Conservation (phyloP, 2,329 filamentous ascomycete genomes). For the Fusarium penzigii region DNA sequence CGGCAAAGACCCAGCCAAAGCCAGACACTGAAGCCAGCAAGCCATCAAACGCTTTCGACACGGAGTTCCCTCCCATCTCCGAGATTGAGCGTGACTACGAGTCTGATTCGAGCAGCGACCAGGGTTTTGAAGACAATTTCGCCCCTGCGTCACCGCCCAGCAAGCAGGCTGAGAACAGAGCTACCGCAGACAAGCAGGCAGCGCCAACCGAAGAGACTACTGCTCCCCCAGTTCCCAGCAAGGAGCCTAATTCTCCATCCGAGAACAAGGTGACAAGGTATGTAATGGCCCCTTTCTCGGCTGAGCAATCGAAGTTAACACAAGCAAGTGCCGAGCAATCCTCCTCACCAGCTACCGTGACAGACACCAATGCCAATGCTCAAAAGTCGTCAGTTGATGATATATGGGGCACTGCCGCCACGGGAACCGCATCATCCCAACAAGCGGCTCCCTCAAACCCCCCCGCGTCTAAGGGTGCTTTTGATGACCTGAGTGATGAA, state of each 20-base stretch:
- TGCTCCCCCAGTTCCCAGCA: constrained; percentile 24
- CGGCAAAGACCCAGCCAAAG: constrained; percentile 50
- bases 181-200: constrained; percentile 18
- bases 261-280: constrained; percentile 30
- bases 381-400: constrained; percentile 41
- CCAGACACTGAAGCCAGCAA: constrained; percentile 44
- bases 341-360: constrained; percentile 30
- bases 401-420: constrained; percentile 42
- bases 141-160: constrained; percentile 59
- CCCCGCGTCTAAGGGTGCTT: constrained; percentile 50
- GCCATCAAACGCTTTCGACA: constrained; percentile 57
- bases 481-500: constrained; percentile 77
- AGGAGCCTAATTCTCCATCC: constrained; percentile 20
- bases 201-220: constrained; percentile 7
- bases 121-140: constrained; percentile 93
- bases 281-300: constrained; percentile 1
- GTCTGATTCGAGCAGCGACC: constrained; percentile 77
- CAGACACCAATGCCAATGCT: constrained; percentile 27
- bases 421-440: constrained; percentile 28
- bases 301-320: constrained; percentile 7
- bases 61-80: constrained; percentile 93
- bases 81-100: constrained; percentile 76
- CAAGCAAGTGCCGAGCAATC: constrained; percentile 30
- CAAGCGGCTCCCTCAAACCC: constrained; percentile 36
- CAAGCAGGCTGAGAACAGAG: constrained; percentile 30